These are phyloP conservation scores for Aspergillus ellipticus DNA, from an alignment of 495 filamentous ascomycete species.

Conservation along the genomic window DNA sequence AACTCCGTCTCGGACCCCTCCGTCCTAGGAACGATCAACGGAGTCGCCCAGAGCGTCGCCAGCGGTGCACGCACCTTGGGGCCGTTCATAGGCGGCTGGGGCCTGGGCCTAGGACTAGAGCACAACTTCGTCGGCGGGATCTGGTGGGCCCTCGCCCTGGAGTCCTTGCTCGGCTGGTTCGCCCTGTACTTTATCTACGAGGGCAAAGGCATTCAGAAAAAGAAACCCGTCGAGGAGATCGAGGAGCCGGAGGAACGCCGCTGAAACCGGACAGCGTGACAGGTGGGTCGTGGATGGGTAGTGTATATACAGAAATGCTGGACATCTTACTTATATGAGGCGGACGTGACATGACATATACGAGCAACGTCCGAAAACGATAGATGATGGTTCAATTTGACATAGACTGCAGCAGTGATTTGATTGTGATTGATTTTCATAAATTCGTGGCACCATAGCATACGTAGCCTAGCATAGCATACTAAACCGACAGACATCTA, in stretches of 20 bases:
- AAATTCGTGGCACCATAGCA: no score
- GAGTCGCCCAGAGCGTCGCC: slow-evolving; percentile 60
- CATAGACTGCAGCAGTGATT: neutral
- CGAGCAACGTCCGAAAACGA: neutral
- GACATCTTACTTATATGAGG: neutral
- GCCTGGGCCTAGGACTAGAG: slow-evolving; percentile 60
- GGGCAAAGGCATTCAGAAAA: slow-evolving; percentile 43
- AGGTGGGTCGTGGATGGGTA: neutral
- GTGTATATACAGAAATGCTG: neutral
- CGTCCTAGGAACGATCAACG: slow-evolving; percentile 67
- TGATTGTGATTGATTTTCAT: no score
- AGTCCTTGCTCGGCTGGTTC: slow-evolving; percentile 48
- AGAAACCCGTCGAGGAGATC: slow-evolving; percentile 20
- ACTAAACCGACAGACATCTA: neutral
- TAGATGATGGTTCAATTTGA: neutral
- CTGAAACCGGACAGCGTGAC: neutral
- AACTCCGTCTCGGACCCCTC: slow-evolving; percentile 60
- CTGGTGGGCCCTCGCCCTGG: slow-evolving; percentile 62
- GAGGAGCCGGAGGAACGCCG: slow-evolving; percentile 13
- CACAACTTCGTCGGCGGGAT: slow-evolving; percentile 63
- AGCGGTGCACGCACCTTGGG: slow-evolving; percentile 61
- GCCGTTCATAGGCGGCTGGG: slow-evolving; percentile 60
- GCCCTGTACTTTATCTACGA: slow-evolving; percentile 52
- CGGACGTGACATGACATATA: neutral
- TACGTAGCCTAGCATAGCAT: neutral